Conservation (phyloP, 164 flowering plant genomes). For the Chimonanthus salicifolius region DNA sequence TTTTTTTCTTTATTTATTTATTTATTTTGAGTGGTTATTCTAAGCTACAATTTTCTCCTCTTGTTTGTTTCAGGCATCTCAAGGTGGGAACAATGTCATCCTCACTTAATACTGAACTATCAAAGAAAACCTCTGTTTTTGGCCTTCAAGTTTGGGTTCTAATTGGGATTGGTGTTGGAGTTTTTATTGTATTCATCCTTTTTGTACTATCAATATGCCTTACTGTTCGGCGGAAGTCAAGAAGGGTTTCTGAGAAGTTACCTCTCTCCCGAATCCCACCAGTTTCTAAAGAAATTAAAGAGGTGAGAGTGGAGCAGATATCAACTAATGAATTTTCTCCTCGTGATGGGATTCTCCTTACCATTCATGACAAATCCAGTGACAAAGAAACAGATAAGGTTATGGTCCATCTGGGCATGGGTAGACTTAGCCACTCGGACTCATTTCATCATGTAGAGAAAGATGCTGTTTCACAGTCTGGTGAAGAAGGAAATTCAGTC, state of each 20-base stretch:
- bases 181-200: slow-evolving; percentile 47
- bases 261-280: slow-evolving; percentile 42
- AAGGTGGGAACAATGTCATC: slow-evolving; percentile 37
- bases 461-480: slow-evolving; percentile 47
- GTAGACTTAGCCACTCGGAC: slow-evolving; percentile 44
- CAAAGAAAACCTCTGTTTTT: slow-evolving; percentile 42
- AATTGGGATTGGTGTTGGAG: slow-evolving; percentile 41
- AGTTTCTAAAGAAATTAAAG: slow-evolving; percentile 66
- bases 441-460: slow-evolving; percentile 54
- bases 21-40: neutral
- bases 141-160: slow-evolving; percentile 68
- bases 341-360: slow-evolving; percentile 30
- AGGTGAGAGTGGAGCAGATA: slow-evolving; percentile 55
- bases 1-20: neutral
- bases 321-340: slow-evolving; percentile 26
- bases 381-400: slow-evolving; percentile 57
- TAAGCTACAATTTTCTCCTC: neutral
- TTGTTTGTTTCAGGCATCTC: slow-evolving; percentile 14
- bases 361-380: slow-evolving; percentile 39
- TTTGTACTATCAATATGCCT: slow-evolving; percentile 45
- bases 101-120: slow-evolving; percentile 37
- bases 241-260: slow-evolving; percentile 28
- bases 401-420: slow-evolving; percentile 28
- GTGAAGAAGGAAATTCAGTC: slow-evolving; percentile 37
- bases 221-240: slow-evolving; percentile 51